phyloP scores from a whole-genome alignment of 805 yeast species.

The Candida quercuum region DNA sequence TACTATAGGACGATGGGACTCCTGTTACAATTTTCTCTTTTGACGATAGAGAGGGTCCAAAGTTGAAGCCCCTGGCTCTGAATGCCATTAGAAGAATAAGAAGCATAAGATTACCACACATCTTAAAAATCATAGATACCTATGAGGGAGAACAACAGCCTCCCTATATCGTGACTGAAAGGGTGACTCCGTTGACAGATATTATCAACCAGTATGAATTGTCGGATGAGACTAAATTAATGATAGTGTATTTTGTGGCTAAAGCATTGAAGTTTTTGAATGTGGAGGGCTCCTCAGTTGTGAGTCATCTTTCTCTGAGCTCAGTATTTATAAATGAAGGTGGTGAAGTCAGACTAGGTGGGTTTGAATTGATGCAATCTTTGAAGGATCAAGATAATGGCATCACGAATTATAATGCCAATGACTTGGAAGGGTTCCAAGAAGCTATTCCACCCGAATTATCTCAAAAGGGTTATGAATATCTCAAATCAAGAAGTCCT shows the following conservation, averaged over 20 bases:
- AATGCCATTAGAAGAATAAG: constrained; percentile 45
- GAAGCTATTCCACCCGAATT: constrained; percentile 1
- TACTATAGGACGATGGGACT: constrained; percentile 42
- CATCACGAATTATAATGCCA: neutral
- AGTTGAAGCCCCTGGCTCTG: constrained; percentile 32
- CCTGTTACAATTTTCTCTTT: constrained; percentile 64
- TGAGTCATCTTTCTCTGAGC: constrained; percentile 54
- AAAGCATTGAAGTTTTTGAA: constrained; percentile 54
- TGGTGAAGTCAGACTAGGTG: constrained; percentile 85
- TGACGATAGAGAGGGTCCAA: constrained; percentile 37
- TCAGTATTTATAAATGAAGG: constrained; percentile 58
- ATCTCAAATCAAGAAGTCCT: neutral
- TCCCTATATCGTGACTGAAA: constrained; percentile 63
- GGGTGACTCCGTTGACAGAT: constrained; percentile 46
- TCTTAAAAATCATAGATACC: constrained; percentile 56
- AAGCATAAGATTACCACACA: constrained; percentile 64
- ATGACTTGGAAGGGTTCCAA: neutral
- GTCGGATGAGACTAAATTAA: constrained; percentile 33
- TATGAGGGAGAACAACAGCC: constrained; percentile 46
- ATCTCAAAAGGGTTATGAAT: neutral
- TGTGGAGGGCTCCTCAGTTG: constrained; percentile 47
- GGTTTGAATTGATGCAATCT: constrained; percentile 64
- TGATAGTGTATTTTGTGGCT: constrained; percentile 54
- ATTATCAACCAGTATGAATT: constrained; percentile 29
- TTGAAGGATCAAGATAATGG: constrained; percentile 28